These are phyloP conservation scores for Apocynum venetum DNA, from an alignment of 257 asterid genomes.

Conservation along the genomic window DNA sequence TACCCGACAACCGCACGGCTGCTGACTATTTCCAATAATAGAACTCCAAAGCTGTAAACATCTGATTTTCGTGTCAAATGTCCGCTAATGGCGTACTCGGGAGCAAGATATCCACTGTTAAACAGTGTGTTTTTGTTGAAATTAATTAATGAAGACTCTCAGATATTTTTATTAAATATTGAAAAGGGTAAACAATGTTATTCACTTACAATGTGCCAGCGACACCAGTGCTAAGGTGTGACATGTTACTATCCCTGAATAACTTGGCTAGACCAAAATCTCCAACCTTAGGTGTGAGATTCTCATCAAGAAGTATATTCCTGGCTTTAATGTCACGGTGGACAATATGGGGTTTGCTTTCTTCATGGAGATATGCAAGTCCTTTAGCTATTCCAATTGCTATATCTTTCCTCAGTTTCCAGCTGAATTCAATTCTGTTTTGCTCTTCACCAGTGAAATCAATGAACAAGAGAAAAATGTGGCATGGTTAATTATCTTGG, in stretches of 20 bases:
- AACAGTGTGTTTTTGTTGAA: not conserved
- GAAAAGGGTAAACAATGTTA: not conserved
- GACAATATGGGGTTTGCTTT: slow-evolving; percentile 56
- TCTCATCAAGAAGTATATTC: slow-evolving; percentile 60
- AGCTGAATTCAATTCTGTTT: slow-evolving; percentile 47
- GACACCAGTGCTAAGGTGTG: slow-evolving; percentile 74
- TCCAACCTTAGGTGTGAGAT: slow-evolving; percentile 61
- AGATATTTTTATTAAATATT: not conserved
- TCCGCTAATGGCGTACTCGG: slow-evolving; percentile 77
- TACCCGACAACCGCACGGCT: slow-evolving; percentile 56
- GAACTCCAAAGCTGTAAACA: slow-evolving; percentile 78
- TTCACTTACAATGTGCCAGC: slow-evolving; percentile 79
- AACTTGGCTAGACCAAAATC: slow-evolving; percentile 80
- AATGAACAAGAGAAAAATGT: not conserved
- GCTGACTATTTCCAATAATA: slow-evolving; percentile 57
- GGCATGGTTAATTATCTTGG: not conserved
- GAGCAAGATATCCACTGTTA: slow-evolving; percentile 74
- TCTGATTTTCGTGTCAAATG: slow-evolving; percentile 76
- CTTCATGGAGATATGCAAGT: slow-evolving; percentile 67
- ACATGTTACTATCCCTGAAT: slow-evolving; percentile 41
- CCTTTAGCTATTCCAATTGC: slow-evolving; percentile 61
- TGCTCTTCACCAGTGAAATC: slow-evolving; percentile 43
- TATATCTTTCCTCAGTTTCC: slow-evolving; percentile 48
- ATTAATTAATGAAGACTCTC: not conserved
- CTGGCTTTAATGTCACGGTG: slow-evolving; percentile 76